Evolutionary conservation across 1,284 basidiomycete species (phyloP), one percentile per base, ranked within the genome.

Genomic region (Ceratobasidium papillatum): DNA sequence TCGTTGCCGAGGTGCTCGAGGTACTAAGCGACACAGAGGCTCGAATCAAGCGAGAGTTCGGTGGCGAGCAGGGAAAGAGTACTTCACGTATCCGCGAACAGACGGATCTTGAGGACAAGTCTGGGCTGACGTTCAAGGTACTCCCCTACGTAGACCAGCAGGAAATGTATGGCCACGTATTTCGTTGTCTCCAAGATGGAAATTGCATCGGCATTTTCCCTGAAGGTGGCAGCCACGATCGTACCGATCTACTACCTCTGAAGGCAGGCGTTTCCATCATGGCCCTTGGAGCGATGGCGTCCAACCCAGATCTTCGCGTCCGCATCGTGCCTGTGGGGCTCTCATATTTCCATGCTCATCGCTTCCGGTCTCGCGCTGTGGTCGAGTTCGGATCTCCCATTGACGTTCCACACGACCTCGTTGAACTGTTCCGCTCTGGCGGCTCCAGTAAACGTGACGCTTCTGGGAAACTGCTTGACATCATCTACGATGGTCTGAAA

Each of bases 231-330:
- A 98, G 96, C 74, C 96, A 99, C 82, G 96, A 99, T 83, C 91
- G 96, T 49, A 96, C 94, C 19, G 96, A 98, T 81, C 88, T 98
- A 72, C 87, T 98, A 45, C 96, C 96, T 0, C 87, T 99, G 59
- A 99, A 99, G 83, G 96, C 96, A 25, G 96, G 96, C 3, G 95
- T 99, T 61, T 93, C 95, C 0, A 89, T 98, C 78, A 98, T 99
- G 96, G 95, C 96, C n/a, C 87, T 99, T 3, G 96, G 96, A 43
- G 96, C 96, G 0, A 96, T 98, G 94, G 93, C 94, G 2, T 91
- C 93, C 76, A 89, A 98, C 81, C 91, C 95, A n/a, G 88, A 85
- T 66, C 86, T 95, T 66, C 90, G 90, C 78, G 95, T 98, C 79
- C 94, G 94, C 82, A 94, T 98, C 76, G 94, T 98, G 8, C 96